A percentile compares a stretch with the other conserved stretches of the same genome.
These are phyloP conservation scores for Protomyces macrosporus DNA, from an alignment of 1,139 yeast genomes.

Conservation along the genomic window DNA sequence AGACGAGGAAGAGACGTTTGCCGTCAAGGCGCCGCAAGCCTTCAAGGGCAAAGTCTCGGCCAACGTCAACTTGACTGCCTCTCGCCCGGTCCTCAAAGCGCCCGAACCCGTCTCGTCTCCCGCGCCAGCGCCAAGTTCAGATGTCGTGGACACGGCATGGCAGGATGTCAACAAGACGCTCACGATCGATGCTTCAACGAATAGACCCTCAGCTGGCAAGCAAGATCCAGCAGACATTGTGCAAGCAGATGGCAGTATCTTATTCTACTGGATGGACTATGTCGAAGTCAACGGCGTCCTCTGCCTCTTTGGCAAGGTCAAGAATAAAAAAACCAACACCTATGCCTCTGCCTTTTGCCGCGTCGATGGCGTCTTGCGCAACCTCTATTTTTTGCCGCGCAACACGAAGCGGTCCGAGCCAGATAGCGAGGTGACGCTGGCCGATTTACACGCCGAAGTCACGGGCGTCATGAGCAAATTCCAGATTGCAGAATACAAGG, in stretches of 20 bases:
- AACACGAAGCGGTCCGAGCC: constrained; percentile 37
- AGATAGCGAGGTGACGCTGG: constrained; percentile 46
- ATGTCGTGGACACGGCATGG: constrained; percentile 28
- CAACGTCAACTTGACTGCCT: constrained; percentile 29
- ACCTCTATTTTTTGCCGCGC: constrained; percentile 74
- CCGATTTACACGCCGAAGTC: constrained; percentile 75
- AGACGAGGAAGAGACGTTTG: constrained; percentile 33
- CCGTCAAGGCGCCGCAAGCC: constrained; percentile 31
- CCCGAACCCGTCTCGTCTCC: constrained; percentile 2
- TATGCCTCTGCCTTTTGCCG: constrained; percentile 74
- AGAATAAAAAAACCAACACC: constrained; percentile 44
- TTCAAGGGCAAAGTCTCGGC: neutral
- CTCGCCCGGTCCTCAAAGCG: constrained; percentile 8
- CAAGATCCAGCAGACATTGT: constrained; percentile 29
- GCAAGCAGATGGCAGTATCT: constrained; percentile 48
- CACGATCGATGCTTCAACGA: constrained; percentile 8
- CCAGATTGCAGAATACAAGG: constrained; percentile 57
- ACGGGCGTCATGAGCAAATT: constrained; percentile 57
- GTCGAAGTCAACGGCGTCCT: constrained; percentile 68
- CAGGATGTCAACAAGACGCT: constrained; percentile 17
- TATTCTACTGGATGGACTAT: constrained; percentile 88
- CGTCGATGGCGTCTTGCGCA: constrained; percentile 63
- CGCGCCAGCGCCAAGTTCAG: constrained; percentile 30
- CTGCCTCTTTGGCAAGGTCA: constrained; percentile 76
- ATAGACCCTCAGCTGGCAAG: constrained; percentile 8